Conservation (phyloP, 306 rosid genomes). For the Pueraria montana region DNA sequence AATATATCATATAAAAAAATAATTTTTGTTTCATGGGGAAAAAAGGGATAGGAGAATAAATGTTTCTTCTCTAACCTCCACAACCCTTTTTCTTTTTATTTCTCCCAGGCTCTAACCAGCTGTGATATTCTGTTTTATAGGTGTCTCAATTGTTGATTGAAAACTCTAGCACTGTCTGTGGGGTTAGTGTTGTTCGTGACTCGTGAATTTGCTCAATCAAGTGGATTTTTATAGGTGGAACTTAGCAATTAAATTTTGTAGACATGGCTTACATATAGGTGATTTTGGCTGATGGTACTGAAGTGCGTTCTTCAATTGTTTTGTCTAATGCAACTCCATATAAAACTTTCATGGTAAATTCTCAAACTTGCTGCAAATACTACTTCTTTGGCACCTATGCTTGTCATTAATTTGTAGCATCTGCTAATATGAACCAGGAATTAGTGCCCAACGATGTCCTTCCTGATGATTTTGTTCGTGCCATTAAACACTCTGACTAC, state of each 20-base stretch:
- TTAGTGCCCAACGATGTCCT: slow-evolving; percentile 71
- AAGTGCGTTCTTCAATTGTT: slow-evolving; percentile 78
- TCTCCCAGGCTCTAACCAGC: slow-evolving; percentile 12
- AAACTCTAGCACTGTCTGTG: slow-evolving; percentile 71
- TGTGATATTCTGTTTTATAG: slow-evolving; percentile 51
- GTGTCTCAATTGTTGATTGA: slow-evolving; percentile 78
- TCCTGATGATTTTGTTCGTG: slow-evolving; percentile 74
- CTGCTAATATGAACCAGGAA: slow-evolving; percentile 68
- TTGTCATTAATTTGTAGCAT: slow-evolving; percentile 45
- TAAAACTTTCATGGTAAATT: slow-evolving; percentile 81
- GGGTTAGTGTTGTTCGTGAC: slow-evolving; percentile 75
- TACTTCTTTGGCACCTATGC: slow-evolving; percentile 26
- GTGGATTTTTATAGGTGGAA: slow-evolving; percentile 44
- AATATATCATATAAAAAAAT: neutral
- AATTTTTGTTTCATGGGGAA: neutral
- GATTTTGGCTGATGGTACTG: slow-evolving; percentile 81
- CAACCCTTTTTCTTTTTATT: neutral
- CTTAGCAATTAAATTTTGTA: slow-evolving; percentile 42
- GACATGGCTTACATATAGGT: slow-evolving; percentile 64
- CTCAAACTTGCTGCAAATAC: slow-evolving; percentile 35
- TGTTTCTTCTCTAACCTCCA: slow-evolving; percentile 5
- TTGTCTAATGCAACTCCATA: slow-evolving; percentile 95
- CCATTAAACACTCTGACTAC: slow-evolving; percentile 85
- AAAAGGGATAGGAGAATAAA: slow-evolving; percentile 1
- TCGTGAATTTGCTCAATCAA: slow-evolving; percentile 51